Percentiles rank a stretch among this genome's conserved stretches.
Evolutionary conservation across 2,329 filamentous ascomycete species (phyloP).

Genomic region (Penicillium freii): DNA sequence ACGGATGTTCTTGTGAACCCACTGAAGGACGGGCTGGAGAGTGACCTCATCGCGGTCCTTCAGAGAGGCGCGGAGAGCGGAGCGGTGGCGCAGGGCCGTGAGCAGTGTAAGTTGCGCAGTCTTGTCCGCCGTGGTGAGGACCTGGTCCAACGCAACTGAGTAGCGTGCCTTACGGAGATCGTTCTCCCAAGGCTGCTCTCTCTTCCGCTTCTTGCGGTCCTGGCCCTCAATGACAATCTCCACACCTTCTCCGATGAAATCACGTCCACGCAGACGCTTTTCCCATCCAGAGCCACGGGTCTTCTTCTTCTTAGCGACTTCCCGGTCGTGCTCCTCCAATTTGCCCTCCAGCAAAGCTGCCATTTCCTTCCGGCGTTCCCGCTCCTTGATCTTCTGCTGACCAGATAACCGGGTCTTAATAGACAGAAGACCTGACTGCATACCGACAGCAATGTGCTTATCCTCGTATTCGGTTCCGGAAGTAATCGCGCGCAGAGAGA

Average conservation of each 20-base stretch:
- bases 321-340: slow-evolving; percentile 73
- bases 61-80: slow-evolving; percentile 76
- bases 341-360: slow-evolving; percentile 73
- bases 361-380: slow-evolving; percentile 81
- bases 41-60: slow-evolving; percentile 75
- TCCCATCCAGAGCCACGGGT: slow-evolving; percentile 60
- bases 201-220: slow-evolving; percentile 61
- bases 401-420: slow-evolving; percentile 85
- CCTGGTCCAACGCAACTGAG: slow-evolving; percentile 72
- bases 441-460: slow-evolving; percentile 89
- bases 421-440: slow-evolving; percentile 89
- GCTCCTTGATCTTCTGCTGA: slow-evolving; percentile 71
- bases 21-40: slow-evolving; percentile 78
- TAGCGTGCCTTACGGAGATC: slow-evolving; percentile 78
- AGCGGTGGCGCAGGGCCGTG: slow-evolving; percentile 81
- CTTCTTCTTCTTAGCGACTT: slow-evolving; percentile 67
- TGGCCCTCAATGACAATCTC: slow-evolving; percentile 80
- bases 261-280: slow-evolving; percentile 65
- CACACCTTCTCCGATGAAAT: slow-evolving; percentile 78
- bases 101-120: slow-evolving; percentile 72
- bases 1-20: slow-evolving; percentile 76
- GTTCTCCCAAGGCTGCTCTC: slow-evolving; percentile 74
- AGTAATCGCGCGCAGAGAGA: slow-evolving; percentile 75
- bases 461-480: slow-evolving; percentile 70
- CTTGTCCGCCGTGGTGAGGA: slow-evolving; percentile 62